Evolutionary conservation across 2,329 filamentous ascomycete species (phyloP).

Genomic region (Penicillium sclerotiorum): DNA sequence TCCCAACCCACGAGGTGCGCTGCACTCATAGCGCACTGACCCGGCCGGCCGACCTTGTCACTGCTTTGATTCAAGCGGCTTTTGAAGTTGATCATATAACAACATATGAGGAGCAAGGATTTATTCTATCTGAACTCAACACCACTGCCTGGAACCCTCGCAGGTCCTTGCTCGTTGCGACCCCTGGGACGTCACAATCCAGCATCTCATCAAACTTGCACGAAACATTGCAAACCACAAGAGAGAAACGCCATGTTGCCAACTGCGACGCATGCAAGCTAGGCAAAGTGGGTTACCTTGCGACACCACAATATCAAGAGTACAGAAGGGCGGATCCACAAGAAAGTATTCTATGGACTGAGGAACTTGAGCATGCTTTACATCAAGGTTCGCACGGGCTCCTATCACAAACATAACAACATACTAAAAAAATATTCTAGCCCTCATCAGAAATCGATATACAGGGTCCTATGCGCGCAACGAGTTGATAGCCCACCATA

Average conservation of each 20-base stretch:
- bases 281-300: not conserved
- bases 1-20: slow-evolving; percentile 48
- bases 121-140: slow-evolving; percentile 38
- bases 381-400: not conserved
- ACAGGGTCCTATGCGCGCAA: not conserved
- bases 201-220: slow-evolving; percentile 24
- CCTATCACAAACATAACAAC: not conserved
- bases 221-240: slow-evolving; percentile 18
- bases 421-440: not conserved
- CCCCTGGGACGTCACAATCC: slow-evolving; percentile 22
- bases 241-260: slow-evolving; percentile 47
- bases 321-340: not conserved
- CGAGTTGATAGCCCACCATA: not conserved
- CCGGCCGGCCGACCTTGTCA: slow-evolving; percentile 37
- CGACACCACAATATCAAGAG: not conserved
- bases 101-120: slow-evolving; percentile 38
- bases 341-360: not conserved
- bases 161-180: slow-evolving; percentile 26
- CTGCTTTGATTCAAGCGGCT: slow-evolving; percentile 46
- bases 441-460: not conserved
- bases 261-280: slow-evolving; percentile 45
- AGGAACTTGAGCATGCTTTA: not conserved
- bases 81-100: slow-evolving; percentile 52
- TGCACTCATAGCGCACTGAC: slow-evolving; percentile 40
- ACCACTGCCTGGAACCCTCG: slow-evolving; percentile 34